These are phyloP conservation scores for Phaeosphaeria sp. DNA, from an alignment of 2,329 filamentous ascomycete species.

Conservation along the genomic window DNA sequence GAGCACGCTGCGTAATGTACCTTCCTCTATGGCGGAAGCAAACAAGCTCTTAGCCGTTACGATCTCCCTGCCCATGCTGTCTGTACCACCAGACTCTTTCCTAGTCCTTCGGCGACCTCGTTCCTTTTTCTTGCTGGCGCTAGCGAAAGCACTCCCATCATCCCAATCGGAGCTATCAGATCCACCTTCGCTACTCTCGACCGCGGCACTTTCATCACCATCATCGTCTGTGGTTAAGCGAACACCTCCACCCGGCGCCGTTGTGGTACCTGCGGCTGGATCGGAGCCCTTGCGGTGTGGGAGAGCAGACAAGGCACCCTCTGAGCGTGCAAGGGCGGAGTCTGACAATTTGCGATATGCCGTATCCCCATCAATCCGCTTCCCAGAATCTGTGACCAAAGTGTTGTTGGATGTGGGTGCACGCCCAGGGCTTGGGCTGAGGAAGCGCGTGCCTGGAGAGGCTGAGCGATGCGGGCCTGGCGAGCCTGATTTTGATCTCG, in stretches of 20 bases:
- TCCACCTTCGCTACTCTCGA: constrained; percentile 72
- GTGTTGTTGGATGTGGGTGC: constrained; percentile 49
- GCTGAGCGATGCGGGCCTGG: constrained; percentile 45
- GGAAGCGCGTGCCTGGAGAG: constrained; percentile 48
- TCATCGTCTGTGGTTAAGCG: constrained; percentile 60
- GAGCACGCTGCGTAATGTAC: constrained; percentile 56
- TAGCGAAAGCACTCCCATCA: constrained; percentile 57
- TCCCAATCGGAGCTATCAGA: constrained; percentile 66
- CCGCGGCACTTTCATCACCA: constrained; percentile 62
- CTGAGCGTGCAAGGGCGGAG: constrained; percentile 69
- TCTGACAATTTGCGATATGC: constrained; percentile 76
- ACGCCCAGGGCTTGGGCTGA: constrained; percentile 59
- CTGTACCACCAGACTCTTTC: constrained; percentile 41
- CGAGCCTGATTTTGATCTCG: constrained; percentile 49
- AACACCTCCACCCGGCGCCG: constrained; percentile 57
- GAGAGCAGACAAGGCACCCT: constrained; percentile 67
- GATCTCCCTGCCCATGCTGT: constrained; percentile 43
- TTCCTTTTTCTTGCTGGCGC: constrained; percentile 37
- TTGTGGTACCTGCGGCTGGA: constrained; percentile 46
- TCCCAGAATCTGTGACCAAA: constrained; percentile 65
- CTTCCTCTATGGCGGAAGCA: constrained; percentile 78
- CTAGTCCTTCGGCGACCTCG: constrained; percentile 49
- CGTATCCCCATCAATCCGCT: constrained; percentile 69
- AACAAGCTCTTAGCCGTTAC: constrained; percentile 66
- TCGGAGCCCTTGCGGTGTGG: constrained; percentile 57